Percentiles rank a stretch among this genome's conserved stretches.
Evolutionary conservation across 768 basidiomycete genomes (phyloP).

Genomic region (Amanita phalloides): DNA sequence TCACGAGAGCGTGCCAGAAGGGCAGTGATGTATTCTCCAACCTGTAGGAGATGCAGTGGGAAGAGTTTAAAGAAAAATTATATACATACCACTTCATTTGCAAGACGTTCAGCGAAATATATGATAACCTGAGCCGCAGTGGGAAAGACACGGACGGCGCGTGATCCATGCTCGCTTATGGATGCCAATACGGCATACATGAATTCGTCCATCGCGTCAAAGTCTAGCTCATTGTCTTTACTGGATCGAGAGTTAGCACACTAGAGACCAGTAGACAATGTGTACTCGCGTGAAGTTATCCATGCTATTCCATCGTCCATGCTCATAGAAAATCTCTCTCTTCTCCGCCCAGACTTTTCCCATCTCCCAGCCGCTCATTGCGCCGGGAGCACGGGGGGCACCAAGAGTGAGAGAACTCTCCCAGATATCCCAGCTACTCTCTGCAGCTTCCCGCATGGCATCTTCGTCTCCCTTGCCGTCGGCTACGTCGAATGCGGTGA

Average conservation of each 20-base stretch:
- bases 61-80: background rate
- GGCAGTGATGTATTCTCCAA: constrained; percentile 78
- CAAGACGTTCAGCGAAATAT: constrained; percentile 75
- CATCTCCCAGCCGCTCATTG: constrained; percentile 72
- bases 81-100: constrained; percentile 66
- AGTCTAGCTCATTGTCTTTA: constrained; percentile 56
- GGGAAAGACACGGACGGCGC: constrained; percentile 84
- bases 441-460: constrained; percentile 74
- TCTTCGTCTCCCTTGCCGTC: constrained; percentile 65
- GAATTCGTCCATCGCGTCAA: constrained; percentile 90
- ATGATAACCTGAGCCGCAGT: constrained; percentile 65
- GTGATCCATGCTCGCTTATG: constrained; percentile 63
- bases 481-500: constrained; percentile 85
- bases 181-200: constrained; percentile 59
- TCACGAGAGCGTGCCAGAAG: constrained; percentile 71
- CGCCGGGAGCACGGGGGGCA: background rate
- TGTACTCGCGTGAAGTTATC: constrained; percentile 68
- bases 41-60: constrained; percentile 19
- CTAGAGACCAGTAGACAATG: constrained; percentile 1
- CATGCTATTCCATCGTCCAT: constrained; percentile 65
- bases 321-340: constrained; percentile 87
- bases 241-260: constrained; percentile 18
- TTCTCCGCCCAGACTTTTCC: constrained; percentile 95
- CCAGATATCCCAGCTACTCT: constrained; percentile 82
- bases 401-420: constrained; percentile 19